These are phyloP conservation scores for Sisymbrium irio DNA, from an alignment of 345 rosid species.

Conservation along the genomic window DNA sequence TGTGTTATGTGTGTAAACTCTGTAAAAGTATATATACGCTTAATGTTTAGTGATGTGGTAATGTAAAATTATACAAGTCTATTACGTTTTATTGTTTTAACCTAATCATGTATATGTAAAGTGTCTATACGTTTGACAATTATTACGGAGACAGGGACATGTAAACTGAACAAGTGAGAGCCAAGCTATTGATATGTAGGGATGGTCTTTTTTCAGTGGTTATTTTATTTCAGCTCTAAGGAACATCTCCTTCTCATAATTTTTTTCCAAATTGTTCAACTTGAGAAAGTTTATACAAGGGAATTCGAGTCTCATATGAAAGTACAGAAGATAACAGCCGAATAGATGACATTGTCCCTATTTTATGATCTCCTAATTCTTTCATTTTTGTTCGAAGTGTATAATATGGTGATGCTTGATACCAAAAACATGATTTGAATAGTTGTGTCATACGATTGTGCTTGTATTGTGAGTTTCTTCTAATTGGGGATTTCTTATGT, in stretches of 20 bases:
- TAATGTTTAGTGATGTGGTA: background rate
- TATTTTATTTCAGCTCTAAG: background rate
- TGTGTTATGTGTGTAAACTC: conserved; percentile 3
- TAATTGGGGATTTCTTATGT: too few species aligned
- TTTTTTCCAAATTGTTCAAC: background rate
- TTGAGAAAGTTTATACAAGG: background rate
- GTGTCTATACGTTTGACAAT: background rate
- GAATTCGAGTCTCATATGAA: background rate
- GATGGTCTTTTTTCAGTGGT: background rate
- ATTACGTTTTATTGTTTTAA: background rate
- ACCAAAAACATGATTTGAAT: background rate
- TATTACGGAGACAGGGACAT: background rate
- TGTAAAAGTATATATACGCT: background rate
- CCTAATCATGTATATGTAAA: background rate
- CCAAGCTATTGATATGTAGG: background rate
- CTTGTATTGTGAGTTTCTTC: background rate
- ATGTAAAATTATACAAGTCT: background rate
- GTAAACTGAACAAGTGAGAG: background rate
- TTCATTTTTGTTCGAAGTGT: background rate
- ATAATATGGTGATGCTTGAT: background rate
- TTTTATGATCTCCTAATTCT: background rate
- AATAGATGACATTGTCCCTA: background rate
- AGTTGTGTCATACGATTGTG: background rate
- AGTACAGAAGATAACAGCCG: background rate
- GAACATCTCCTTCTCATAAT: background rate